Percentiles rank a stretch among this genome's conserved stretches.
Evolutionary conservation across 2,329 filamentous ascomycete genomes (phyloP).

Genomic region (Aaosphaeria arxii): DNA sequence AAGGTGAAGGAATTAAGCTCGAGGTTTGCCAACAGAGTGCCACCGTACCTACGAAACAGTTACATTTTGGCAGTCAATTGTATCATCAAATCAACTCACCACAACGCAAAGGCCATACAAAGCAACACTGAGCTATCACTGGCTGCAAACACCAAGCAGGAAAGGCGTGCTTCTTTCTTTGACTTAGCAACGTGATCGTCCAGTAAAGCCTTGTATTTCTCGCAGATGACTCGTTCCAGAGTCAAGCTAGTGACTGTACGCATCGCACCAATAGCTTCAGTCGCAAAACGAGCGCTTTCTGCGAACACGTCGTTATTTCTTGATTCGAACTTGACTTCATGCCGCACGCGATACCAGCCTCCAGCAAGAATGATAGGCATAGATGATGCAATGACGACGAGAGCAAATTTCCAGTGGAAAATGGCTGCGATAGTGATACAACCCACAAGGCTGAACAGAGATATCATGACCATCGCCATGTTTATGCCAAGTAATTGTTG

Average conservation of each 20-base stretch:
- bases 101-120: conserved; percentile 59
- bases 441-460: conserved; percentile 61
- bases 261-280: conserved; percentile 67
- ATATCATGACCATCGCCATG: conserved; percentile 56
- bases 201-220: conserved; percentile 58
- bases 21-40: conserved; percentile 22
- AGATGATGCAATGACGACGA: conserved; percentile 60
- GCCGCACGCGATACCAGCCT: conserved; percentile 48
- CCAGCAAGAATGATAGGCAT: conserved; percentile 46
- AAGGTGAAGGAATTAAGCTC: conserved; percentile 45
- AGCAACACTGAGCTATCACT: conserved; percentile 62
- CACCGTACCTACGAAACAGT: conserved; percentile 16
- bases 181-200: conserved; percentile 55
- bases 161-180: conserved; percentile 57
- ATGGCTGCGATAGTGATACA: conserved; percentile 62
- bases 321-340: conserved; percentile 61
- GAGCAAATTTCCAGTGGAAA: conserved; percentile 71
- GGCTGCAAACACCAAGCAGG: conserved; percentile 62
- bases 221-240: conserved; percentile 60
- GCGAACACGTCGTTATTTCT: conserved; percentile 65
- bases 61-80: neutral
- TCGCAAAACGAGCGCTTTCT: conserved; percentile 67
- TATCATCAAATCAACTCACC: conserved; percentile 34
- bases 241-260: conserved; percentile 66
- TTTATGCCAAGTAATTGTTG: conserved; percentile 60